Base-by-base conservation (phyloP, 148 eudicot species). In the Persicaria maculosa region DNA sequence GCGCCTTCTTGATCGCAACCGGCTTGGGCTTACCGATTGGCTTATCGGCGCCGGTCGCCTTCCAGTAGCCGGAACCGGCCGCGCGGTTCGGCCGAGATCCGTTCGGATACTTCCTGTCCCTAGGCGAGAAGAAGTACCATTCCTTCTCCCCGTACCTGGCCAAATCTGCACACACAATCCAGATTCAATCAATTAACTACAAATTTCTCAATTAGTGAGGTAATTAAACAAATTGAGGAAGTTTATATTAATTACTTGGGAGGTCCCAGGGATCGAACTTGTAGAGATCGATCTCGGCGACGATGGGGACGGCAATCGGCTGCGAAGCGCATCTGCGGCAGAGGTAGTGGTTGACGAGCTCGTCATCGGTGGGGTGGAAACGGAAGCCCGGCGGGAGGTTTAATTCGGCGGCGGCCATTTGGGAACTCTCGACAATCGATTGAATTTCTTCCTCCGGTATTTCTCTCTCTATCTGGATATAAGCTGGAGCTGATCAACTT, bases 41-140 rank as follows among this genome's bases (percentile, higher is more conserved):
- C 47, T 79, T 81, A 11, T 81, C 81, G 7, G 84, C 67, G 20
- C 84, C 84, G 16, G 79, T 81, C 5, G 84, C 84, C 79, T 81
- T 81, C 84, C 84, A 81, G 71, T 75, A 78, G 14, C 84, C 84
- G 15, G 76, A 72, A 6, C 65, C 79, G 17, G 84, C 79, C 44
- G 75, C 80, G 20, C 84, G 69, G 50, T 81, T 78, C 22, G 81
- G 79, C 22, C 84, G 75, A 25, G 68, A 77, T 47, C 84, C 84
- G 69, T 81, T 81, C 2, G 84, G 84, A 65, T 81, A 78, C 74
- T 81, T 81, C 47, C 81, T 81, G 67, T 81, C 81, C 58, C 84
- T 78, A 16, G 81, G 79, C 12, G 79, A 78, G 58, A 81, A 81
- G 79, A 81, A 81, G 75, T 75, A 81, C 84, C 84, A 81, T 72